Evolutionary conservation across 495 filamentous ascomycete species (phyloP).

Genomic region (Podospora pseudopauciseta): DNA sequence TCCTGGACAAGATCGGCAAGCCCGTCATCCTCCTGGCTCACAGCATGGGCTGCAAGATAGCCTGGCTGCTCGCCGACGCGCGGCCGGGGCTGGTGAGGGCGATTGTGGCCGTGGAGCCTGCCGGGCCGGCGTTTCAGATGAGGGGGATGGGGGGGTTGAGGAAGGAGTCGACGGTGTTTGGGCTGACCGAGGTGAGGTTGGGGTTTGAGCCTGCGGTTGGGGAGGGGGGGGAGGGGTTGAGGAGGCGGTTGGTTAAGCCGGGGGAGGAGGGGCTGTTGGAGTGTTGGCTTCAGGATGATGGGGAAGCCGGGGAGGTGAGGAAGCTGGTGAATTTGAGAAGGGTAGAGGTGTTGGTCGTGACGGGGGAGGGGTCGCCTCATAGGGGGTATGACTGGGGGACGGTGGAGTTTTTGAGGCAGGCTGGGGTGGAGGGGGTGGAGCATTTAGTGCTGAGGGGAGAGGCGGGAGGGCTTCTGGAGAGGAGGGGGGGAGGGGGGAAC

Average conservation of each 20-base stretch:
- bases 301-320: slow-evolving; percentile 16
- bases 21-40: slow-evolving; percentile 48
- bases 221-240: slow-evolving; percentile 5
- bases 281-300: slow-evolving; percentile 16
- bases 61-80: slow-evolving; percentile 48
- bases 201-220: slow-evolving; percentile 45
- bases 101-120: slow-evolving; percentile 52
- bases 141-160: slow-evolving; percentile 27
- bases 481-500: background rate
- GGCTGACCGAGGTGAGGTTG: slow-evolving; percentile 46
- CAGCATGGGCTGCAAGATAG: slow-evolving; percentile 48
- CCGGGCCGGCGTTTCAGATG: slow-evolving; percentile 49
- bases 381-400: slow-evolving; percentile 56
- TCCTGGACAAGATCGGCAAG: slow-evolving; percentile 48
- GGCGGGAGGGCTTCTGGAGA: background rate
- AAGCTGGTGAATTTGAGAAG: slow-evolving; percentile 24
- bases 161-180: slow-evolving; percentile 32
- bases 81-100: slow-evolving; percentile 45
- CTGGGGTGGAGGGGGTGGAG: slow-evolving; percentile 38
- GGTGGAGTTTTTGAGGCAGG: slow-evolving; percentile 51
- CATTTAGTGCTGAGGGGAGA: background rate
- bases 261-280: slow-evolving; percentile 10
- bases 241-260: background rate
- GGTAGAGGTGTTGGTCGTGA: slow-evolving; percentile 47
- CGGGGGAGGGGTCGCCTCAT: slow-evolving; percentile 53